Evolutionary conservation across 805 yeast genomes (phyloP).

Genomic region (Phaffomyces antillensis): DNA sequence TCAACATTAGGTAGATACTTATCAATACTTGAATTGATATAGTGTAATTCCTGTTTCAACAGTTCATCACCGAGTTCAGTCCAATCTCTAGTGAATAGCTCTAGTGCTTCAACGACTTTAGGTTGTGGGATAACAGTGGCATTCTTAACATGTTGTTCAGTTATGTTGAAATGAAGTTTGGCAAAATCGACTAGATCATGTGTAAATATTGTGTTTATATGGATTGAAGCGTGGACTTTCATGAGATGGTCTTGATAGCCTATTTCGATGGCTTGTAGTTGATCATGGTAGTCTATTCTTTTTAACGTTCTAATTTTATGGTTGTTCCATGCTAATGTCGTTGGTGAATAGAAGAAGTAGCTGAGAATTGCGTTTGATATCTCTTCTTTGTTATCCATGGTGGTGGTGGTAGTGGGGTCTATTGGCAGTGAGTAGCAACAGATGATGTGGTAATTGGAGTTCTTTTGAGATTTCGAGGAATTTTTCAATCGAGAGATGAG

Average conservation of each 20-base stretch:
- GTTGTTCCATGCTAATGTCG: conserved; percentile 38
- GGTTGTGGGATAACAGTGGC: conserved; percentile 22
- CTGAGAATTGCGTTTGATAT: conserved; percentile 36
- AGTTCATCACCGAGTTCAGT: conserved; percentile 40
- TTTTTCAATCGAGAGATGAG: too few species aligned
- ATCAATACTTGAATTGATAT: conserved; percentile 38
- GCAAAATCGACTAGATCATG: conserved; percentile 36
- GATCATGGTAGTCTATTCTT: conserved; percentile 49
- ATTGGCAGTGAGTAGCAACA: too few species aligned
- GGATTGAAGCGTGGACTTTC: conserved; percentile 39
- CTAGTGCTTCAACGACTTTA: conserved; percentile 59
- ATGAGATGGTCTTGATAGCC: conserved; percentile 50
- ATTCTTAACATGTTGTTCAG: conserved; percentile 36
- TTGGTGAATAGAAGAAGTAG: conserved; percentile 35
- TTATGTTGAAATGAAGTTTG: conserved; percentile 28
- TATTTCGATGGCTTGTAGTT: conserved; percentile 40
- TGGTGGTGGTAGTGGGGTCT: too few species aligned
- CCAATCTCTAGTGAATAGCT: conserved; percentile 83
- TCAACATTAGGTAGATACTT: conserved; percentile 19
- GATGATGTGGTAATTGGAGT: too few species aligned
- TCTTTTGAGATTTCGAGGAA: too few species aligned
- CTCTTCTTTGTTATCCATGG: conserved; percentile 16
- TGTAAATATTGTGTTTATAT: conserved; percentile 41
- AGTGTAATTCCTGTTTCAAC: conserved; percentile 45
- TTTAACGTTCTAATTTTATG: conserved; percentile 36